A percentile compares a stretch with the other conserved stretches of the same genome.
These are phyloP conservation scores for Corylus avellana DNA, from an alignment of 306 rosid genomes.

Conservation along the genomic window DNA sequence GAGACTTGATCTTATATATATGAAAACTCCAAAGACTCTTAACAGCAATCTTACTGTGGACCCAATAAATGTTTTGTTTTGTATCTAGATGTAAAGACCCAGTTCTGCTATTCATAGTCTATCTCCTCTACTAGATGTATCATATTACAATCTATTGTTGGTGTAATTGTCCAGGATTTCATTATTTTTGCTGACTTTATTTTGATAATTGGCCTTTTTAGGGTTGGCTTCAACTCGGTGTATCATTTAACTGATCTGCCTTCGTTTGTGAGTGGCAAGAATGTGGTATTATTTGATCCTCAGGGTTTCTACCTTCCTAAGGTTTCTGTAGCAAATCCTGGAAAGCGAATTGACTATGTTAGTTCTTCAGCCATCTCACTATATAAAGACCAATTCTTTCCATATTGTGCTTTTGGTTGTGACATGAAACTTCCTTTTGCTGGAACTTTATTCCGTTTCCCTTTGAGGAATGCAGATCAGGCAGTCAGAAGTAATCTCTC, in stretches of 20 bases:
- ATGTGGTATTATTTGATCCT: slow-evolving; percentile 91
- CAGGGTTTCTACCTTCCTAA: slow-evolving; percentile 89
- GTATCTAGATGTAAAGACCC: not conserved
- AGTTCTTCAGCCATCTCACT: slow-evolving; percentile 68
- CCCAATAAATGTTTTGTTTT: not conserved
- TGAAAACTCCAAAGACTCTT: not conserved
- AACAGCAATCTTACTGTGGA: not conserved
- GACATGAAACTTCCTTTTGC: slow-evolving; percentile 77
- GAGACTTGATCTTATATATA: not conserved
- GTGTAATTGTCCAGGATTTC: slow-evolving; percentile 14
- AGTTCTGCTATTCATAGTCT: not conserved
- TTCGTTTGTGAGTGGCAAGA: slow-evolving; percentile 93
- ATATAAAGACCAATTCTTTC: slow-evolving; percentile 82
- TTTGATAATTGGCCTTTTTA: slow-evolving; percentile 35
- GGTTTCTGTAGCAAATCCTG: slow-evolving; percentile 90
- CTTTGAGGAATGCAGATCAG: slow-evolving; percentile 77
- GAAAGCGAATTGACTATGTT: slow-evolving; percentile 88
- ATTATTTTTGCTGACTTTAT: slow-evolving; percentile 25
- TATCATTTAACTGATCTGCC: slow-evolving; percentile 98
- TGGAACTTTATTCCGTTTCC: slow-evolving; percentile 94
- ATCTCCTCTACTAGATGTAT: not conserved
- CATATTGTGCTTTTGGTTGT: slow-evolving; percentile 91
- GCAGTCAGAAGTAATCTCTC: slow-evolving; percentile 86
- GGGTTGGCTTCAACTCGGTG: slow-evolving; percentile 99
- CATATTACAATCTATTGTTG: not conserved